These are phyloP conservation scores for Phyllostachys edulis DNA, from an alignment of 176 grass and related monocot genomes.

Conservation along the genomic window DNA sequence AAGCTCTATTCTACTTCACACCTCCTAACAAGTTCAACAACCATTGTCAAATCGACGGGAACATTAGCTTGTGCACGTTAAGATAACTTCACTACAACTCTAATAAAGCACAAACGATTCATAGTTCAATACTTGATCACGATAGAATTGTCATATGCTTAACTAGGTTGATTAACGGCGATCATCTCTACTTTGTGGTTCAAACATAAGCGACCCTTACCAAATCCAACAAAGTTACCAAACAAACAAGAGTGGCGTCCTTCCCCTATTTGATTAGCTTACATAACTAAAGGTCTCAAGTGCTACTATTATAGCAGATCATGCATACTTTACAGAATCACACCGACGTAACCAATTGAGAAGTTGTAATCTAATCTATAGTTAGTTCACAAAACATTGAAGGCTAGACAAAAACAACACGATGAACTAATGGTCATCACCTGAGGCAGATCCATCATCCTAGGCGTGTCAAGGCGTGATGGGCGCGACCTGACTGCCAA, in stretches of 20 bases:
- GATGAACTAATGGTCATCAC: slow-evolving; percentile 32
- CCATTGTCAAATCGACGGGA: too few species aligned
- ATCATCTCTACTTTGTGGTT: neutral
- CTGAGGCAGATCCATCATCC: slow-evolving; percentile 94
- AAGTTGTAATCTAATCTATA: neutral
- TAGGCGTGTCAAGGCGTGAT: slow-evolving; percentile 71
- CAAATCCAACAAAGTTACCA: neutral
- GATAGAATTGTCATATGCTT: neutral
- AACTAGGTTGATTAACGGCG: neutral
- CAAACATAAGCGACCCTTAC: neutral
- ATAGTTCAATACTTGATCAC: neutral
- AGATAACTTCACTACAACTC: neutral
- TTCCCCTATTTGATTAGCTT: neutral
- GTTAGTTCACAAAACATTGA: neutral
- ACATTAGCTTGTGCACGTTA: too few species aligned
- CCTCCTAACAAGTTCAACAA: too few species aligned
- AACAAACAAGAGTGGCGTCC: neutral
- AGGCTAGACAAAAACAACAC: neutral
- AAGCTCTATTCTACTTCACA: too few species aligned
- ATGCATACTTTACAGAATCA: neutral
- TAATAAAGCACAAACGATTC: neutral
- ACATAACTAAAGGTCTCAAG: neutral
- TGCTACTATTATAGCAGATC: neutral
- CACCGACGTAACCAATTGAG: neutral
- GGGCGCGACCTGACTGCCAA: slow-evolving; percentile 57